phyloP scores from a whole-genome alignment of 306 rosid species.

The Quillaja saponaria region DNA sequence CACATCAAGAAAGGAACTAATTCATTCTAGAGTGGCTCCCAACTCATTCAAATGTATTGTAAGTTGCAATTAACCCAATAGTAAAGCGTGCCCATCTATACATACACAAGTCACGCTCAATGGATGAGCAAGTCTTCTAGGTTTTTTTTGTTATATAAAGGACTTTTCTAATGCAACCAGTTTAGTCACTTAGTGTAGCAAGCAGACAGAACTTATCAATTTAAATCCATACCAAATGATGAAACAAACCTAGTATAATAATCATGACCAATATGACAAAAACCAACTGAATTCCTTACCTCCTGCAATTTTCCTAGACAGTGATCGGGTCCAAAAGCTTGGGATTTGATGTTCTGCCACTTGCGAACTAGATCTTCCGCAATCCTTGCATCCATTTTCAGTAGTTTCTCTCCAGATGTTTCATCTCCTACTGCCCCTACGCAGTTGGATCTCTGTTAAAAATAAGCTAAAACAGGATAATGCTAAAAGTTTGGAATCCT shows the following conservation, averaged over 20 bases:
- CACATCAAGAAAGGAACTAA: too few species aligned
- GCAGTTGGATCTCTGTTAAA: conserved; percentile 22
- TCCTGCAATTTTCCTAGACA: conserved; percentile 58
- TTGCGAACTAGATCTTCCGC: conserved; percentile 87
- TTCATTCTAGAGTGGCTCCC: conserved; percentile 18
- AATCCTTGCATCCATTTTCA: conserved; percentile 83
- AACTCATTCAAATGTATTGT: too few species aligned
- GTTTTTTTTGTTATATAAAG: conserved; percentile 3
- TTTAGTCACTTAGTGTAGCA: conserved; percentile 21
- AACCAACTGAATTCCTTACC: conserved; percentile 42
- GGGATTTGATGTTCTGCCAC: conserved; percentile 86
- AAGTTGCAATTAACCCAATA: too few species aligned
- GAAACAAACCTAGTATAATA: conserved; percentile 1
- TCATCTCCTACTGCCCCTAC: conserved; percentile 51
- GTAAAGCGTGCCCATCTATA: too few species aligned
- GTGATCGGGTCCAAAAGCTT: conserved; percentile 90
- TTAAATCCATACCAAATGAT: neutral
- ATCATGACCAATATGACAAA: conserved; percentile 21
- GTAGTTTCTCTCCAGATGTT: conserved; percentile 51
- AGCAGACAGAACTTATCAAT: conserved; percentile 4
- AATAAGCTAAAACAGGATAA: conserved; percentile 15
- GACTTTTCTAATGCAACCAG: conserved; percentile 4
- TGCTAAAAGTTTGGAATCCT: conserved; percentile 19
- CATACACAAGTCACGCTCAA: conserved; percentile 11
- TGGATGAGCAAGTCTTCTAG: neutral